Evolutionary conservation across 1,284 basidiomycete species (phyloP), one percentile per base, ranked within the genome.

Genomic region (Cutaneotrichosporon sp.): DNA sequence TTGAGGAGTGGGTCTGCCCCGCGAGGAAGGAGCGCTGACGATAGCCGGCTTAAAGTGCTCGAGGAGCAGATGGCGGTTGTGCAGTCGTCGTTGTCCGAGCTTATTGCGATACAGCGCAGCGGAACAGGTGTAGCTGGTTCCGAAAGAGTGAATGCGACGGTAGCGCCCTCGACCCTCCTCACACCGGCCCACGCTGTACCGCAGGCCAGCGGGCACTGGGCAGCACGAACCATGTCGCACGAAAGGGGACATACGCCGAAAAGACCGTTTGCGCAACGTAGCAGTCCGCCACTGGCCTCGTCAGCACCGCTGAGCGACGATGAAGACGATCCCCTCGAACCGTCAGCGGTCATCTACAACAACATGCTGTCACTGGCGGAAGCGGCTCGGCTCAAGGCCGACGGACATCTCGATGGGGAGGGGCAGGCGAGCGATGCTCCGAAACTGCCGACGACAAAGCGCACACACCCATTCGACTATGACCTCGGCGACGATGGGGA

Each of bases 41-140:
- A 5, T 67, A 93, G 90, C 70, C 88, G 90, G 49, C 88, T 93
- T 60, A 84, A 87, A 62, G 85, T 83, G 65, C 82, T 93, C 51
- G 90, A 93, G 72, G 65, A 80, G 20, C 88, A 89, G 71, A 89
- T 92, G 56, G 80, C 84, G 33, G 78, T 81, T 15, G 90, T 92
- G 49, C 85, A 88, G 63, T 83, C 78, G 54, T 85, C 82, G 0
- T 78, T 93, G n/a, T 75, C 83, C 43, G 90, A 93, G 67, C 80
- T 93, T 54, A 80, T 87, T 38, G 76, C 81, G 17, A 52, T 69
- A 14, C 70, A 70, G 40, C 50, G 83, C 83, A n/a, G n/a, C n/a
- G n/a, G n/a, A n/a, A n/a, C n/a, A n/a, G n/a, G n/a, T n/a, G 17
- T 14, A 30, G 10, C 7, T 30, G 26, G 26, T 5, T 30, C 26